Conservation (phyloP, 1,284 basidiomycete species). For the Tilletia caries region DNA sequence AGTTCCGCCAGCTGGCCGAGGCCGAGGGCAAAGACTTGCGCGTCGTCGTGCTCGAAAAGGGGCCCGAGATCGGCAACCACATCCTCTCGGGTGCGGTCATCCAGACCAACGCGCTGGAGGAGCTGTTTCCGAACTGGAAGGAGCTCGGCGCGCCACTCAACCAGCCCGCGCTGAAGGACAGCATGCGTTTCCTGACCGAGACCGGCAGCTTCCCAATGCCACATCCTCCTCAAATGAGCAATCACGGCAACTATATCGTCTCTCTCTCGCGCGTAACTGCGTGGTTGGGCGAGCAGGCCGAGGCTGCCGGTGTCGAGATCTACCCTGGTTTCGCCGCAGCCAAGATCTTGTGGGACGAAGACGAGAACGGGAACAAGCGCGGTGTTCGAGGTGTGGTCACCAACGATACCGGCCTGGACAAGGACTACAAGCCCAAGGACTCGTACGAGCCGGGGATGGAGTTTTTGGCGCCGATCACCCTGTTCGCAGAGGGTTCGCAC, state of each 20-base stretch:
- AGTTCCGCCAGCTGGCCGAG: conserved; percentile 85
- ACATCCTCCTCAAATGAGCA: conserved; percentile 95
- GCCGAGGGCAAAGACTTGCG: conserved; percentile 74
- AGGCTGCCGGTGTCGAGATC: conserved; percentile 87
- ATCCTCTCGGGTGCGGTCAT: conserved; percentile 94
- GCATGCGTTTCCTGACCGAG: conserved; percentile 82
- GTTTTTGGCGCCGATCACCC: conserved; percentile 85
- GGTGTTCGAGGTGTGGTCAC: conserved; percentile 80
- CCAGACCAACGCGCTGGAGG: conserved; percentile 84
- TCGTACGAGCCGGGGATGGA: conserved; percentile 95
- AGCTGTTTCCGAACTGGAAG: conserved; percentile 85
- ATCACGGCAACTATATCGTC: conserved; percentile 88
- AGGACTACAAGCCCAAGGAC: conserved; percentile 73
- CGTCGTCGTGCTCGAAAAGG: conserved; percentile 94
- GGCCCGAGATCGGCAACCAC: conserved; percentile 86
- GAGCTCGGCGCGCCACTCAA: conserved; percentile 65
- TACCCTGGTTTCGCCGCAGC: conserved; percentile 96
- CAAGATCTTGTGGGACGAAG: conserved; percentile 70
- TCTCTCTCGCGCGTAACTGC: conserved; percentile 83
- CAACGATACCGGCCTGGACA: conserved; percentile 90
- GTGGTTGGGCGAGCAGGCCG: conserved; percentile 86
- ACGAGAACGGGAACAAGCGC: conserved; percentile 60
- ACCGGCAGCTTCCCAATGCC: conserved; percentile 76
- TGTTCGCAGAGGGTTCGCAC: conserved; percentile 93
- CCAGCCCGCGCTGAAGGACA: conserved; percentile 73